Base-by-base conservation (phyloP, 495 filamentous ascomycete genomes). In the Pyronema domesticum region DNA sequence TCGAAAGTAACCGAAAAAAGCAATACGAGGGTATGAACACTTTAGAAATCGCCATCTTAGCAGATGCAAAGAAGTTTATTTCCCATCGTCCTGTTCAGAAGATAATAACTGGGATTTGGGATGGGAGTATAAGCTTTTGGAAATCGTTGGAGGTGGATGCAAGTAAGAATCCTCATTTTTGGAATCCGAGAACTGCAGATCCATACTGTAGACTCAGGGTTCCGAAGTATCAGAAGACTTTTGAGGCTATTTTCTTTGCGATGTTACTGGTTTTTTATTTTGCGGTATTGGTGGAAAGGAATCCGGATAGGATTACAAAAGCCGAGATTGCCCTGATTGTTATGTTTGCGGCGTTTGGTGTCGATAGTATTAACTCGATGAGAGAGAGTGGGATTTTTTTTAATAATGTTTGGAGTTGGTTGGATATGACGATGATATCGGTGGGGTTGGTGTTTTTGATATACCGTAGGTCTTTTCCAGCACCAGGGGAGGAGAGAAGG, bases 111-210 rank as follows among this genome's bases (percentile, higher is more conserved):
- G 83, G 84, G 43, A 88, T 95, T 62, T 95, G 89, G 89, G 80
- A 80, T 45, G 89, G 89, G 17, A 79, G 88, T 54, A 94, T 95
- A 55, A 80, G 88, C 14, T 94, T 95, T 64, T 96, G 89, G 88
- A 82, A 94, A 57, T 78, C 72, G 37, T 69, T 95, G 33, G 82
- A 79, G 30, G 78, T 86, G 14, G 71, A 85, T 60, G 80, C 85
- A 0, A 78, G 68, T 34, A 96, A 95, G 64, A 82, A 83, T 58
- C 81, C 88, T 1, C 81, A 83, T 14, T 75, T 86, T 47, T 94
- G 93, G 68, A 87, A 85, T 65, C 75, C 77, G 56, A 72, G 72
- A 58, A 80, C 75, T 42, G 79, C 84, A 34, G 89, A 94, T 65
- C 84, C 83, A 2, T 94, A 83, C 63, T 87, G 82, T 50, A 77